Percentiles rank a stretch among this genome's conserved stretches.
phyloP scores from a whole-genome alignment of 192 early-diverging fungal genomes.

The Funneliformis geosporum region DNA sequence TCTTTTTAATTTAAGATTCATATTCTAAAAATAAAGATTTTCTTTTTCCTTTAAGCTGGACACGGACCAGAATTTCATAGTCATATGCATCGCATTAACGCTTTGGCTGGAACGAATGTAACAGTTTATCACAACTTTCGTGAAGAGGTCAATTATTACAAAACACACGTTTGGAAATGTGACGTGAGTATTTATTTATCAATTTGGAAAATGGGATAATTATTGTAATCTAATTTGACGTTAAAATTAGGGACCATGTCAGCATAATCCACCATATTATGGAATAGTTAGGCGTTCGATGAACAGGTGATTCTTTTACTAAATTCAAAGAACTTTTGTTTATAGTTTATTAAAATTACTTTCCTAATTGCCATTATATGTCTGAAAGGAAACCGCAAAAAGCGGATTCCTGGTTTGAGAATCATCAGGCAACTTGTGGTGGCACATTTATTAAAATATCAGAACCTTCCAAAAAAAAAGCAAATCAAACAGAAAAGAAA shows the following conservation, averaged over 20 bases:
- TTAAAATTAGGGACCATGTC: slow-evolving; percentile 50
- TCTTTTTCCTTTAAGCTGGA: slow-evolving; percentile 44
- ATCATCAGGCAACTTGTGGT: slow-evolving; percentile 65
- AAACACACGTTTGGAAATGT: slow-evolving; percentile 70
- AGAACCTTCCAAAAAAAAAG: slow-evolving; percentile 48
- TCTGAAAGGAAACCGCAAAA: slow-evolving; percentile 56
- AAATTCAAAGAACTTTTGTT: not conserved
- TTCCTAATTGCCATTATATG: not conserved
- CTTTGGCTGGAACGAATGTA: slow-evolving; percentile 50
- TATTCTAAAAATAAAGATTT: not conserved
- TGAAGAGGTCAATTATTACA: slow-evolving; percentile 66
- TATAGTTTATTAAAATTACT: too few relatives aligned
- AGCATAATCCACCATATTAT: slow-evolving; percentile 56
- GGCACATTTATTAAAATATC: slow-evolving; percentile 65
- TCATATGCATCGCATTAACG: slow-evolving; percentile 57
- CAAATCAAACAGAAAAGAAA: slow-evolving; percentile 4
- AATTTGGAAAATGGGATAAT: not conserved
- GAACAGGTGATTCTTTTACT: slow-evolving; percentile 47
- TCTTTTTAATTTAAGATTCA: not conserved
- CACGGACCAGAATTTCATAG: slow-evolving; percentile 63
- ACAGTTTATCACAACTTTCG: slow-evolving; percentile 70
- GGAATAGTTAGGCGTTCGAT: slow-evolving; percentile 61
- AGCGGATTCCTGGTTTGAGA: slow-evolving; percentile 65
- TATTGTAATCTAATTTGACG: not conserved
- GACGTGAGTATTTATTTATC: slow-evolving; percentile 35